Percentiles rank a stretch among this genome's conserved stretches.
phyloP scores from a whole-genome alignment of 352 stramenopile genomes.

The Peronospora destructor region DNA sequence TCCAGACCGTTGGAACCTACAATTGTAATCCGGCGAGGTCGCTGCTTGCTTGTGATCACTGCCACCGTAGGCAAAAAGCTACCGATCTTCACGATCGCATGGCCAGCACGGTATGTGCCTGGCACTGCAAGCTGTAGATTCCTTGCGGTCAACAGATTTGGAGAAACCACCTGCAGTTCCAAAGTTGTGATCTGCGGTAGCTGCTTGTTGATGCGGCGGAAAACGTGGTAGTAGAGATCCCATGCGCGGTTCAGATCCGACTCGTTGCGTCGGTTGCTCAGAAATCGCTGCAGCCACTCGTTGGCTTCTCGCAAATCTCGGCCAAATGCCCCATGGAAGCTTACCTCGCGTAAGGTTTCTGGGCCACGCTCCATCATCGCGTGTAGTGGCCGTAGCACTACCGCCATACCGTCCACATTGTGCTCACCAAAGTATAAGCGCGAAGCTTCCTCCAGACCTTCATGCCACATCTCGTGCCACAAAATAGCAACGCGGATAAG shows the following conservation, averaged over 20 bases:
- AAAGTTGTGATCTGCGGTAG: conserved; percentile 92
- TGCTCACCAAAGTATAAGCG: conserved; percentile 94
- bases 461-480: conserved; percentile 98
- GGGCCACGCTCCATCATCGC: conserved; percentile 86
- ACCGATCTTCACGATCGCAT: conserved; percentile 65
- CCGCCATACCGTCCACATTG: conserved; percentile 95
- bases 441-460: conserved; percentile 96
- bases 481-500: conserved; percentile 98
- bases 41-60: conserved; percentile 98
- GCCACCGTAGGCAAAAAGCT: conserved; percentile 91
- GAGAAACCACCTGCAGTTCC: conserved; percentile 94
- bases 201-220: conserved; percentile 86
- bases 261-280: conserved; percentile 51
- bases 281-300: conserved; percentile 65
- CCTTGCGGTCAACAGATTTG: conserved; percentile 86
- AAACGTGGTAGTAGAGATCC: conserved; percentile 98
- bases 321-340: conserved; percentile 88
- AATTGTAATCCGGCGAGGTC: conserved; percentile 93
- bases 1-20: conserved; percentile 93
- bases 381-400: conserved; percentile 91
- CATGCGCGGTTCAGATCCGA: conserved; percentile 93
- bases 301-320: conserved; percentile 84
- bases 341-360: conserved; percentile 69
- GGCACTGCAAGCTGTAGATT: conserved; percentile 95
- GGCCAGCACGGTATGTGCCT: conserved; percentile 76